Base-by-base conservation (phyloP, 805 yeast species). In the Pichia kluyveri region DNA sequence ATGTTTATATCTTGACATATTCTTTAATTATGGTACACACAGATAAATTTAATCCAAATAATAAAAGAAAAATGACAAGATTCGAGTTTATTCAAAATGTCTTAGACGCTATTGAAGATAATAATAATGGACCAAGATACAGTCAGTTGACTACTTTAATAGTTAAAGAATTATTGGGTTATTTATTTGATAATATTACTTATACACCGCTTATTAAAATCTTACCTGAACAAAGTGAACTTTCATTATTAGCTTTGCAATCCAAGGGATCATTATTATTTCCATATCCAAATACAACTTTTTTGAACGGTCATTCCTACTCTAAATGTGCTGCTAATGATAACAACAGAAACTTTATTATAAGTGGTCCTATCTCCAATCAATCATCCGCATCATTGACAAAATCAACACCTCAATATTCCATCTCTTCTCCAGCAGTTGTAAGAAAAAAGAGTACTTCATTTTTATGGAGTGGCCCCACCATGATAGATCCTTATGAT, bases 11-110 rank as follows among this genome's bases (percentile, higher is more conserved):
- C 42, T 58, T 83, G 12, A 71, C 80, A 1, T 85, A 80, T 56
- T 80, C 88, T 3, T 61, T 85, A 40, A 69, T 85, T 42, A 80
- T 85, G 72, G 65, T 85, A 32, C 91, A 85, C 58, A 85, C 93
- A 0, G 93, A 84, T 58, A 74, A 69, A 49, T 85, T 81, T 66
- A 85, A 84, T 63, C 72, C 73, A 18, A 80, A 75, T 59, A 83
- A 83, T 63, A 79, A 76, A 56, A 72, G 68, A 47, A 85, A 85
- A 60, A 83, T 85, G 86, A 64, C 79, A 10, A 80, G 75, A 56
- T 61, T 68, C 5, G 89, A 83, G 52, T 85, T 79, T 57, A 69
- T 81, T 15, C 70, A 71, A 40, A 77, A 62, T 46, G 49, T 63
- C 27, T 41, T 51, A 15, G 52, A 49, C 12, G 56, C 67, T 8